Evolutionary conservation across 305 asterid genomes (phyloP).

Genomic region (Vinca major): DNA sequence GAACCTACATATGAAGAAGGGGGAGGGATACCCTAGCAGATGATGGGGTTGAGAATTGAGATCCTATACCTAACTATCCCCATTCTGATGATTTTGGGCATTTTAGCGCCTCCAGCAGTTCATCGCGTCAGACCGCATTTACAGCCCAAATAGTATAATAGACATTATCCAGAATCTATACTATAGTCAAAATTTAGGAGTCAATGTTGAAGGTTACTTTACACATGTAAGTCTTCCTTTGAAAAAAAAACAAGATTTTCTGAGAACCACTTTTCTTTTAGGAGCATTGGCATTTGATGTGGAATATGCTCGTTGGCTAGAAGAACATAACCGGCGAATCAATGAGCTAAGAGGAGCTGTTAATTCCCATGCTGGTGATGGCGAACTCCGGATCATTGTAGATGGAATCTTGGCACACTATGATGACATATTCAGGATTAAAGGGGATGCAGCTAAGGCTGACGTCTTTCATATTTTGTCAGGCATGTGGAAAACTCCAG

Average conservation of each 20-base stretch:
- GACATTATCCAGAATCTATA: background rate
- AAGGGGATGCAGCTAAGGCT: constrained; percentile 39
- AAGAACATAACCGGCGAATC: constrained; percentile 35
- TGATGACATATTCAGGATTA: constrained; percentile 41
- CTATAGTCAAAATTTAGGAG: background rate
- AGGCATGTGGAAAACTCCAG: constrained; percentile 52
- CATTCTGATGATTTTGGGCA: background rate
- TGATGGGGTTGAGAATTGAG: background rate
- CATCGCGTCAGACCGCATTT: background rate
- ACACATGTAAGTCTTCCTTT: background rate
- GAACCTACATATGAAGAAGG: no score
- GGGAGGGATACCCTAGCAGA: background rate
- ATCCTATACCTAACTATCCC: background rate
- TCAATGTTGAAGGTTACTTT: background rate
- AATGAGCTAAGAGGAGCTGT: constrained; percentile 50
- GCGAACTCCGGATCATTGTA: constrained; percentile 41
- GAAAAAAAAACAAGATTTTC: background rate
- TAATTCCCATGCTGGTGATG: constrained; percentile 46
- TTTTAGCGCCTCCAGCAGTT: background rate
- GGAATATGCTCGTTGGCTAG: constrained; percentile 44
- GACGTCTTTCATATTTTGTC: constrained; percentile 42
- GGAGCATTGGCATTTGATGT: constrained; percentile 46
- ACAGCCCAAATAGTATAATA: background rate
- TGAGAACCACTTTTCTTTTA: constrained; percentile 2
- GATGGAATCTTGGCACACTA: constrained; percentile 43